Conservation (phyloP, 257 asterid genomes). For the Rehmannia glutinosa region DNA sequence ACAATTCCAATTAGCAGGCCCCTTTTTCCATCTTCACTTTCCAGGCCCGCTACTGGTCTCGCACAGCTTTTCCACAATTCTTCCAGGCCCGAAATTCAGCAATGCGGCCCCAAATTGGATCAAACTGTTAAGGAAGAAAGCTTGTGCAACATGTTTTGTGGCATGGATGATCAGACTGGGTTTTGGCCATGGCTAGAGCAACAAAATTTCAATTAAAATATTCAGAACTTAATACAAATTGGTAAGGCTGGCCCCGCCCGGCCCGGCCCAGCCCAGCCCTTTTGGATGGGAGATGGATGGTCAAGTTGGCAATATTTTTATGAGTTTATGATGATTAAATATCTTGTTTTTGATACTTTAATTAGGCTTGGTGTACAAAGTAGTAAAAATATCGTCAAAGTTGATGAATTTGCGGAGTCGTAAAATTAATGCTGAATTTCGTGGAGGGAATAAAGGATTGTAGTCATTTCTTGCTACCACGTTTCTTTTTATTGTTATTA, state of each 20-base stretch:
- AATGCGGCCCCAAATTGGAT: conserved; percentile 47
- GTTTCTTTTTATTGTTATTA: too few species aligned
- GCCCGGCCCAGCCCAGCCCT: too few species aligned
- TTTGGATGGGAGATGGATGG: too few species aligned
- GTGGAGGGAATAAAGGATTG: too few species aligned
- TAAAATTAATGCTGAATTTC: too few species aligned
- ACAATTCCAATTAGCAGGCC: conserved; percentile 34
- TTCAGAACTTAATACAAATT: neutral
- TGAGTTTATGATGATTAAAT: neutral
- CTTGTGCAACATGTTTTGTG: conserved; percentile 75
- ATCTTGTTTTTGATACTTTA: conserved; percentile 19
- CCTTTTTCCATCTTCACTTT: conserved; percentile 33
- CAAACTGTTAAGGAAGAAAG: conserved; percentile 75
- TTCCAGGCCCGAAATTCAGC: conserved; percentile 41
- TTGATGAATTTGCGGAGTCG: too few species aligned
- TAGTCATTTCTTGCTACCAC: too few species aligned
- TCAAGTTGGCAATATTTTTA: too few species aligned
- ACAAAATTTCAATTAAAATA: conserved; percentile 65
- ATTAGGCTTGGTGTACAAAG: conserved; percentile 30
- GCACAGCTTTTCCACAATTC: conserved; percentile 44
- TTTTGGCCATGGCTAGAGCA: conserved; percentile 99
- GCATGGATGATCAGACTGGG: conserved; percentile 85
- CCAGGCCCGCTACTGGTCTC: conserved; percentile 36
- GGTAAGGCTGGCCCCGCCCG: too few species aligned
- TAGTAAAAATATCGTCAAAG: too few species aligned